phyloP scores from a whole-genome alignment of 2,329 filamentous ascomycete species.

The Stagonosporopsis rhizophila region DNA sequence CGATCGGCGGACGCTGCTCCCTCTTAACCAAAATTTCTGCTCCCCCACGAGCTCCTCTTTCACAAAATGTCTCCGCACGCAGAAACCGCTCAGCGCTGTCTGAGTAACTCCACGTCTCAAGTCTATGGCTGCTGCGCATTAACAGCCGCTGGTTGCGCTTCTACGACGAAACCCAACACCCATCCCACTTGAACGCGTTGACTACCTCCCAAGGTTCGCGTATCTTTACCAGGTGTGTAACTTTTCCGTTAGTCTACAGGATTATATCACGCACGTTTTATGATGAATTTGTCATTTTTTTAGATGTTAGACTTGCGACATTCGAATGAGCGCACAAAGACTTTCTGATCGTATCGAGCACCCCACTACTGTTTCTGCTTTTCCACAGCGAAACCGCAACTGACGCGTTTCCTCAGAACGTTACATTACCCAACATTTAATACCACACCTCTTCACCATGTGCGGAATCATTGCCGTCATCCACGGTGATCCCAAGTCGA shows the following conservation, averaged over 20 bases:
- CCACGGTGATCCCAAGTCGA: conserved; percentile 51
- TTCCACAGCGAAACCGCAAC: conserved; percentile 24
- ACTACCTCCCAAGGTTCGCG: background rate
- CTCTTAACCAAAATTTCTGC: conserved; percentile 20
- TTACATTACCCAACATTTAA: conserved; percentile 4
- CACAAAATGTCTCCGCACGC: conserved; percentile 38
- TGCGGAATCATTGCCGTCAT: conserved; percentile 61
- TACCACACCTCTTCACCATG: conserved; percentile 47
- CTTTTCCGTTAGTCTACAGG: background rate
- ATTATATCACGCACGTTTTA: conserved; percentile 6
- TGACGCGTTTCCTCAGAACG: conserved; percentile 31
- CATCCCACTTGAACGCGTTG: conserved; percentile 10
- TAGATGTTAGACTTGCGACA: conserved; percentile 53
- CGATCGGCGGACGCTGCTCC: conserved; percentile 6
- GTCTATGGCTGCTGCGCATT: conserved; percentile 18
- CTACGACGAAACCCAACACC: conserved; percentile 13
- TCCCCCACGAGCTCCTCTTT: conserved; percentile 33
- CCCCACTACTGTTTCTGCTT: conserved; percentile 28
- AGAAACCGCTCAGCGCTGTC: conserved; percentile 21
- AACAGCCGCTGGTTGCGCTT: conserved; percentile 24
- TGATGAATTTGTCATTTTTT: conserved; percentile 48
- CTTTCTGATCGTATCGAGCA: conserved; percentile 38
- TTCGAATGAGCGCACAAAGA: conserved; percentile 47
- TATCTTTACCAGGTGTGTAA: conserved; percentile 22
- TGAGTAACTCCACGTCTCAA: conserved; percentile 11